Percentiles rank a stretch among this genome's conserved stretches.
These are phyloP conservation scores for Solanum habrochaites DNA, from an alignment of 257 asterid species.

Conservation along the genomic window DNA sequence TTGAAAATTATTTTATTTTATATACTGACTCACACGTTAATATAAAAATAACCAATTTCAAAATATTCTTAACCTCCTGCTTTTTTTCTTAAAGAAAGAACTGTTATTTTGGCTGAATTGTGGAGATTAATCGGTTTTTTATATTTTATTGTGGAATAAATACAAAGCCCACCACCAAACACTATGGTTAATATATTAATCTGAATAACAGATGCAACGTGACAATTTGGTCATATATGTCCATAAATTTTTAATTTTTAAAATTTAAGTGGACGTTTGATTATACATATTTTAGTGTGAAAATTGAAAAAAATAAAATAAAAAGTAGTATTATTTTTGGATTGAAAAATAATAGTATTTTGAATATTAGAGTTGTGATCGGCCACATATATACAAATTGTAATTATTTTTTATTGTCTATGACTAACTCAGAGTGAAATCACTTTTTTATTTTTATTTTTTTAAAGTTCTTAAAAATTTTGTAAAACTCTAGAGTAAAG, in stretches of 20 bases:
- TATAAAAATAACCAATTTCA: not conserved
- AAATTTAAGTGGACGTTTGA: not conserved
- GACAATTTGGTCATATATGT: not conserved
- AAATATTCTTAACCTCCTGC: not conserved
- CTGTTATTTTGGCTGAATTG: not conserved
- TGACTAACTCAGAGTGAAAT: not conserved
- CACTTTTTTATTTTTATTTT: too few relatives aligned
- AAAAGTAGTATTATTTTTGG: too few relatives aligned
- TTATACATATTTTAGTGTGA: not conserved
- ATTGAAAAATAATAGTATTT: too few relatives aligned
- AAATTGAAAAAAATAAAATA: not conserved
- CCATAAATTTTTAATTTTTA: too few relatives aligned
- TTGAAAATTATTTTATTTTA: too few relatives aligned
- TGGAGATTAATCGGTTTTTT: not conserved
- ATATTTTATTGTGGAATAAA: not conserved
- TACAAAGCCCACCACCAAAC: not conserved
- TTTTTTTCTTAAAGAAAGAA: too few relatives aligned
- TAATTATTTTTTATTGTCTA: too few relatives aligned
- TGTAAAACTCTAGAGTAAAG: not conserved
- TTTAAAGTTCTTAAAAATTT: too few relatives aligned
- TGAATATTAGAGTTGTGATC: accelerated
- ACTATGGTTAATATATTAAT: not conserved
- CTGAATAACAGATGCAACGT: not conserved
- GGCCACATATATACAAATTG: not conserved
- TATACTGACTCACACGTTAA: not conserved